Evolutionary conservation across 1,284 basidiomycete genomes (phyloP).

Genomic region (Ganoderma leucocontextum): DNA sequence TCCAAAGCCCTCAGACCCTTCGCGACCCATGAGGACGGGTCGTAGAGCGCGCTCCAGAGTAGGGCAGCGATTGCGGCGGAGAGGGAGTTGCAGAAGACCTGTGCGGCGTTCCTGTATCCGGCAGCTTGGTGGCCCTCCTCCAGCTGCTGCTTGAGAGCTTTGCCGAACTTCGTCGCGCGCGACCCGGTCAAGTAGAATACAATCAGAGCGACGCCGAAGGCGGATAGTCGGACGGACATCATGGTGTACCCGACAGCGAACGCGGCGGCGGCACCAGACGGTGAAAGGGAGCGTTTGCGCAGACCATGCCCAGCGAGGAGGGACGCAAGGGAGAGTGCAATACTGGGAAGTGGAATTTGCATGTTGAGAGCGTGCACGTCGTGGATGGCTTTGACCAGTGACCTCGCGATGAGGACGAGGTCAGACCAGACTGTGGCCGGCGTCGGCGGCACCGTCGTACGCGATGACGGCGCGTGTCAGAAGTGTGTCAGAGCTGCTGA

Average conservation of each 20-base stretch:
- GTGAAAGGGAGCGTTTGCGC: conserved; percentile 68
- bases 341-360: neutral
- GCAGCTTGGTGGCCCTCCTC: conserved; percentile 81
- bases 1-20: conserved; percentile 28
- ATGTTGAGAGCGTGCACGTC: neutral
- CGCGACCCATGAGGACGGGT: conserved; percentile 45
- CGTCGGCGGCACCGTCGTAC: neutral
- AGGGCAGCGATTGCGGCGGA: conserved; percentile 72
- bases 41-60: conserved; percentile 70
- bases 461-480: neutral
- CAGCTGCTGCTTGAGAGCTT: conserved; percentile 72
- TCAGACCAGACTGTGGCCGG: neutral
- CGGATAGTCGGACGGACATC: conserved; percentile 65
- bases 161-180: conserved; percentile 86
- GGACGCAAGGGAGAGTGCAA: conserved; percentile 45
- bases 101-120: conserved; percentile 78
- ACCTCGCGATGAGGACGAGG: neutral
- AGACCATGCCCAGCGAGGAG: conserved; percentile 59
- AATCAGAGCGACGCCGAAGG: conserved; percentile 80
- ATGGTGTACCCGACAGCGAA: conserved; percentile 76
- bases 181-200: conserved; percentile 87
- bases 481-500: neutral
- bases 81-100: conserved; percentile 86
- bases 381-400: neutral
- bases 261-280: conserved; percentile 78